Evolutionary conservation across 78 protist species (phyloP), one percentile per base, ranked within the genome.

Genomic region (Dictyostelium capitatum): DNA sequence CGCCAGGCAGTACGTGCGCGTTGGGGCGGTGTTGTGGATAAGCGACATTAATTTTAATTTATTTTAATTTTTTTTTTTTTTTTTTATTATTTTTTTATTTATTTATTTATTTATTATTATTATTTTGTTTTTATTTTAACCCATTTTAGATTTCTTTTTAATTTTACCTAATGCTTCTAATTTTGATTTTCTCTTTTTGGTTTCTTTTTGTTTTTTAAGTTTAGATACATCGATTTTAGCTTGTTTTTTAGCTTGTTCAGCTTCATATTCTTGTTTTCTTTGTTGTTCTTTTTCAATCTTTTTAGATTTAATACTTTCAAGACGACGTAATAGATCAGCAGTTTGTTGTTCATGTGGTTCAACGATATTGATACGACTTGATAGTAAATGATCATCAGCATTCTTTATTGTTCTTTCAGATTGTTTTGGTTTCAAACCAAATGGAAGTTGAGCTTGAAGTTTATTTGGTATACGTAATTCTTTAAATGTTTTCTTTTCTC

Each of bases 351-450:
- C 93, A 5, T 87, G 79, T 0, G 93, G 84, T 65, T 87, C 93
- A 19, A 77, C 15, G 9, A 87, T 47, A 17, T 59, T 80, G 9
- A 43, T 79, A 77, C 93, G 93, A 87, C 43, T 57, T 19, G 32
- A 25, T 7, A 77, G 8, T 2, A 87, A 25, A 0, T 53, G 57
- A 30, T 87, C 93, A 9, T 72, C 80, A 3, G 67, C 51, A 19
- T 87, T 87, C 48, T 25, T 72, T 7, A 75, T 41, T 0, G 20
- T 20, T 56, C 41, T 32, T 17, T 25, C 6, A 20, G 43, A 14
- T 10, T 37, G n/a, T 74, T 87, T 87, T 56, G 93, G 93, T 54
- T 87, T 87, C 75, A 65, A 46, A n/a, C 62, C 82, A 30, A 87
- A 87, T 47, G 93, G 93, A 4, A 87, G 47, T 32, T 41, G 64